Evolutionary conservation across 2,329 filamentous ascomycete species (phyloP).

Genomic region (Epichloe amarillans): DNA sequence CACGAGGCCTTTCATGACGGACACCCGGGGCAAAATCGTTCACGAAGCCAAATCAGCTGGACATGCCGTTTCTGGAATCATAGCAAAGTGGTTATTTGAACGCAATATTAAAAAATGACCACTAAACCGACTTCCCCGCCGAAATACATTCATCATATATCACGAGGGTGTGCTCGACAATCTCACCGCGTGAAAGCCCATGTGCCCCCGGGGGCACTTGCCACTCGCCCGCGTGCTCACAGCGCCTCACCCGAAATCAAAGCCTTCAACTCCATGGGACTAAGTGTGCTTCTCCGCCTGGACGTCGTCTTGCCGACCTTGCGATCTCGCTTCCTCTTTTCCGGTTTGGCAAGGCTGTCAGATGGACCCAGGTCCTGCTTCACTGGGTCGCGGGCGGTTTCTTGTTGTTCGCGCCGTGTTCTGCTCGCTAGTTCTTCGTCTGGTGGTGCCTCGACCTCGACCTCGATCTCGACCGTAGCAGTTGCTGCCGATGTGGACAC

Average conservation of each 20-base stretch:
- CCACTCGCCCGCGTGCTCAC: conserved; percentile 8
- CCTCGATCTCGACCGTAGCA: not conserved
- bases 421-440: conserved; percentile 9
- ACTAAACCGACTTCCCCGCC: too few relatives aligned
- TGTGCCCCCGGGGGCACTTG: too few relatives aligned
- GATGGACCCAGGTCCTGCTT: conserved; percentile 9
- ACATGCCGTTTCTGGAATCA: too few relatives aligned
- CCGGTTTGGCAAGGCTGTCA: conserved; percentile 12
- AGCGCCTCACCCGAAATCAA: conserved; percentile 40
- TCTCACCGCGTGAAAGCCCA: too few relatives aligned
- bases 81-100: too few relatives aligned
- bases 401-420: not conserved
- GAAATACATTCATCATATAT: too few relatives aligned
- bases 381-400: conserved; percentile 18
- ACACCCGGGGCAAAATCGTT: too few relatives aligned
- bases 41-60: too few relatives aligned
- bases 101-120: too few relatives aligned
- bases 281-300: conserved; percentile 60
- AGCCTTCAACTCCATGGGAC: conserved; percentile 59
- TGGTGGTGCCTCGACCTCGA: not conserved
- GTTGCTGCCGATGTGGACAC: conserved; percentile 5
- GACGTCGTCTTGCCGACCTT: conserved; percentile 42
- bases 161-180: too few relatives aligned
- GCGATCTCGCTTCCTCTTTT: conserved; percentile 37
- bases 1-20: too few relatives aligned